Evolutionary conservation across 192 early-diverging fungal genomes (phyloP).

Genomic region (Coemansia sp.): DNA sequence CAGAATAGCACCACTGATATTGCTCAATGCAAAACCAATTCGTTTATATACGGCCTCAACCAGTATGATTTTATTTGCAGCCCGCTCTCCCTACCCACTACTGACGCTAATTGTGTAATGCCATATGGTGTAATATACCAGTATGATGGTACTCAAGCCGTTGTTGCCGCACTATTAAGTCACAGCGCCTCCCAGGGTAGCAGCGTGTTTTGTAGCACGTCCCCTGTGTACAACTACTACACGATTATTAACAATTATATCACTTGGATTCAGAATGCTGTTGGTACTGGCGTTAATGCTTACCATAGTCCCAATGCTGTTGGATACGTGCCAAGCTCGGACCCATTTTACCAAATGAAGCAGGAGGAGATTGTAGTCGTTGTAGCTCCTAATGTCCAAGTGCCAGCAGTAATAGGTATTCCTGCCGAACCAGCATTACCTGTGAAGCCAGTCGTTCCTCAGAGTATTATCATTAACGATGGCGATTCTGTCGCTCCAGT

Average conservation of each 20-base stretch:
- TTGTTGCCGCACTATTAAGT: constrained; percentile 24
- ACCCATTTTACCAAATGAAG: constrained; percentile 11
- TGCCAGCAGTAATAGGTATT: background rate
- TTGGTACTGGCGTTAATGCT: background rate
- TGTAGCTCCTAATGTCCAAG: background rate
- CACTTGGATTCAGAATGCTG: constrained; percentile 17
- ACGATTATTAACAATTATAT: constrained; percentile 35
- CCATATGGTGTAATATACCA: constrained; percentile 25
- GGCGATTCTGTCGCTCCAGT: background rate
- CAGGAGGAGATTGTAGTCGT: background rate
- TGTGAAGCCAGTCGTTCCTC: background rate
- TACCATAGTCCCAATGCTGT: constrained; percentile 7
- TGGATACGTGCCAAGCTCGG: constrained; percentile 7
- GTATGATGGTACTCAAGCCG: constrained; percentile 4
- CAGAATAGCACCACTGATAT: background rate
- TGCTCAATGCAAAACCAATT: background rate
- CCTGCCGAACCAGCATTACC: background rate
- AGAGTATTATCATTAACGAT: background rate
- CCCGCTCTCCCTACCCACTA: constrained; percentile 5
- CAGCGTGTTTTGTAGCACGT: constrained; percentile 18
- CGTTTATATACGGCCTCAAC: constrained; percentile 17
- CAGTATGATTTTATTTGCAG: constrained; percentile 25
- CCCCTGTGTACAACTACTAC: constrained; percentile 30
- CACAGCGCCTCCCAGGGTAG: constrained; percentile 17
- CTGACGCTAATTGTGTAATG: constrained; percentile 17